Evolutionary conservation across 1,284 basidiomycete species (phyloP), one percentile per base, ranked within the genome.

Genomic region (Pseudozyma thailandica): DNA sequence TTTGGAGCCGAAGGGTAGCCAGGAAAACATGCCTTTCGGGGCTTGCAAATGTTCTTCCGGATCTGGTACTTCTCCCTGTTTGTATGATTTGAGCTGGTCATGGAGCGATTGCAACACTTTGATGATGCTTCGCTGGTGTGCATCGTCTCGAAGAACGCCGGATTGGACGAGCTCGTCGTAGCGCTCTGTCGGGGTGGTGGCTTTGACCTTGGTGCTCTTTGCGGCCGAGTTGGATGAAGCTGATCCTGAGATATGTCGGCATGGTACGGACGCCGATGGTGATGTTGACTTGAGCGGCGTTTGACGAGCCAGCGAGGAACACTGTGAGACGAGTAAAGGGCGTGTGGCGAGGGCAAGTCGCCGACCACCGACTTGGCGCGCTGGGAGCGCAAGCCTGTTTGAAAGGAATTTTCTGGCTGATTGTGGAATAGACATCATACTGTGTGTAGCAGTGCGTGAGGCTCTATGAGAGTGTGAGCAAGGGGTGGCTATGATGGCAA

Each of bases 81-180:
- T 50, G 85, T 98, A 97, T 16, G 84, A 81, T 55, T 86, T 80
- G 55, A 98, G 86, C 48, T 89, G 86, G 59, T 92, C 87, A 83
- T 96, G 90, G 62, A 98, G 85, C 46, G 87, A 84, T 83, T 98
- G 91, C 13, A 98, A 86, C 72, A 90, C 88, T 79, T 88, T 85
- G 60, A 98, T 89, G 75, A 98, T 95, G 30, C 86, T 86, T 30
- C 89, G 89, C 83, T 98, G 95, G 84, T 94, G 89, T 8, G 88
- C 86, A 81, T 98, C 95, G 48, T 89, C 86, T 20, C 88, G 87
- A 44, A 98, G 85, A 1, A 88, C 83, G 15, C 92, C 91, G n/a
- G 85, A 83, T 6, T 87, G 84, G 44, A 97, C 88, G 43, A 95
- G 88, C 70, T 87, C 85, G 70, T 90, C 86, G 84, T 98, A 98